Conservation (phyloP, 257 asterid species). For the Solanum okadae region DNA sequence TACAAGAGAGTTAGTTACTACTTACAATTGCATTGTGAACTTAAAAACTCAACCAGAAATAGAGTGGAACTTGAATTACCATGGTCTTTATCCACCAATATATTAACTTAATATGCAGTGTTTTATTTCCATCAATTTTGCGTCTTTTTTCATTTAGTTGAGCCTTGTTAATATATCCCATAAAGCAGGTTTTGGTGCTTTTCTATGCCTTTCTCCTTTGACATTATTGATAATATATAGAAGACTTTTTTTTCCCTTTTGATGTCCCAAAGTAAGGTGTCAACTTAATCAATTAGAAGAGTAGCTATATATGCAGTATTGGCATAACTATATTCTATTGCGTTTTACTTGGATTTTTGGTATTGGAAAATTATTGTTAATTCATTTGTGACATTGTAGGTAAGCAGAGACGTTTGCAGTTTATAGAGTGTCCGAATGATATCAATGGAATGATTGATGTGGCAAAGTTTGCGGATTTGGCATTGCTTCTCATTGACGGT, state of each 20-base stretch:
- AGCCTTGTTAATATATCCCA: not conserved
- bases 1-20: not conserved
- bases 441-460: slow-evolving; percentile 98
- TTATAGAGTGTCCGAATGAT: slow-evolving; percentile 97
- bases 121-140: not conserved
- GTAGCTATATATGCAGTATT: not conserved
- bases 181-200: not conserved
- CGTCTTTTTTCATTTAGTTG: not conserved
- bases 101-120: not conserved
- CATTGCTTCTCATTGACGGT: slow-evolving; percentile 92
- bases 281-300: not conserved
- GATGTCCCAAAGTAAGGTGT: not conserved
- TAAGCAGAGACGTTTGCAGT: slow-evolving; percentile 83
- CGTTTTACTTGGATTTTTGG: not conserved
- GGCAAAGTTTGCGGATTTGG: slow-evolving; percentile 90
- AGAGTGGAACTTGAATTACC: not conserved
- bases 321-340: not conserved
- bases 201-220: not conserved
- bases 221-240: not conserved
- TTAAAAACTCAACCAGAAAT: not conserved
- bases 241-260: not conserved
- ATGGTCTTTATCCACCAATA: not conserved
- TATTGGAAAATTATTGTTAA: not conserved
- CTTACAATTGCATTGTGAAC: not conserved
- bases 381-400: slow-evolving; percentile 35